Base-by-base conservation (phyloP, 2,329 filamentous ascomycete species). In the Colletotrichum lindemuthianum region DNA sequence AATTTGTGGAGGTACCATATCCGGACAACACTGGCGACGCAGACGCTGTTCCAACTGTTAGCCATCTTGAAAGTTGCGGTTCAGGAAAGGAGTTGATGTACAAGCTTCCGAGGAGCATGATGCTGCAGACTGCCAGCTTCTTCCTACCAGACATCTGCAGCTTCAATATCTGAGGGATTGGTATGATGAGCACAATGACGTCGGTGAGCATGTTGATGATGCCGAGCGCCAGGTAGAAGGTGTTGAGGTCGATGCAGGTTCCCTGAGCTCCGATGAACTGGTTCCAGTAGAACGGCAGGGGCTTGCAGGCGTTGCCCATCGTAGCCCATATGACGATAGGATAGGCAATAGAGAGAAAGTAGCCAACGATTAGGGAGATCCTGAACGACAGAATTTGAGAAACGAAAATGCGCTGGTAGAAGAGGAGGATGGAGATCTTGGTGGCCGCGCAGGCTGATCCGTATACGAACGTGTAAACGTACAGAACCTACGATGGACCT, bases 371-470 rank as follows among this genome's bases (percentile, higher is more conserved):
- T 11, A 68, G 24, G 4, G 53, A 57, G 2, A 63, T 6, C 2
- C 10, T 57, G 45, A 65, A 65, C 7, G 53, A 65, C 1, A 36
- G 5, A 12, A 37, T 47, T 11, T 16, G 16, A 8, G 63, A 41
- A 3, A 56, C 15, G 10, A 68, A 68, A 8, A 68, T 55, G 3
- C 67, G 60, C 37, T 60, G 61, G 44, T 68, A 68, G 41, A 68
- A 67, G n/a, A 65, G 55, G 1, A 68, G 58, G 37, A 67, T 67
- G 1, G 65, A 67, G n/a, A 67, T 65, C n/a, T 68, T 68, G 9
- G 50, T 67, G 10, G 60, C 57, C 8, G 67, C 61, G 45, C 65
- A 64, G 9, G 67, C 53, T 2, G 57, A 57, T 13, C 57, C 67
- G 45, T 68, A 68, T 1, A 67, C 41, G 12, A 65, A 67, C 3